Percentiles rank a stretch among this genome's conserved stretches.
Evolutionary conservation across 441 rosid species (phyloP).

Genomic region (Mallotus repandus): DNA sequence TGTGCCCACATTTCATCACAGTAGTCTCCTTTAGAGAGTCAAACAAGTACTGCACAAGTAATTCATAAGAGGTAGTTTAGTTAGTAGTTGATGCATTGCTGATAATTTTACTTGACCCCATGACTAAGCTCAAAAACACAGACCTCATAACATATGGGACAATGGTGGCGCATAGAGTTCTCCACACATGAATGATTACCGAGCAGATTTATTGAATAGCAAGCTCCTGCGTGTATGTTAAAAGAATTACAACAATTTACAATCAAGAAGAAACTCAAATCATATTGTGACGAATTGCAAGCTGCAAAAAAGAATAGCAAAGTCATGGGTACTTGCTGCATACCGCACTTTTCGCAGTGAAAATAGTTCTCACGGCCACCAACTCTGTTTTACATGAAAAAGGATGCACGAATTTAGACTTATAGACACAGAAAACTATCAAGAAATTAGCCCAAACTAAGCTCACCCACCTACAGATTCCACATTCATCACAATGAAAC

Average conservation of each 20-base stretch:
- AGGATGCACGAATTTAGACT: neutral
- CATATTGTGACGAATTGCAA: neutral
- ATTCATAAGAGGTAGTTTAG: neutral
- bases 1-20: constrained; percentile 98
- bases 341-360: constrained; percentile 97
- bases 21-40: constrained; percentile 89
- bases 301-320: neutral
- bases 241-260: neutral
- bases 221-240: constrained; percentile 53
- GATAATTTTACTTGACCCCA: neutral
- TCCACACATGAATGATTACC: constrained; percentile 87
- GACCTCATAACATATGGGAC: constrained; percentile 96
- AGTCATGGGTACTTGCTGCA: constrained; percentile 16
- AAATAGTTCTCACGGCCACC: constrained; percentile 83
- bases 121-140: constrained; percentile 12
- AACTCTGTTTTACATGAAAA: constrained; percentile 46
- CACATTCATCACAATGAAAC: constrained; percentile 94
- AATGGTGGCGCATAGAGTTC: constrained; percentile 95
- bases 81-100: neutral
- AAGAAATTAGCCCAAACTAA: neutral
- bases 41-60: constrained; percentile 68
- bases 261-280: neutral
- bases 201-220: constrained; percentile 60
- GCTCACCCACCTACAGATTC: constrained; percentile 80
- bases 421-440: neutral